Conservation (phyloP, 2,329 filamentous ascomycete genomes). For the Penicillium janthinellum region DNA sequence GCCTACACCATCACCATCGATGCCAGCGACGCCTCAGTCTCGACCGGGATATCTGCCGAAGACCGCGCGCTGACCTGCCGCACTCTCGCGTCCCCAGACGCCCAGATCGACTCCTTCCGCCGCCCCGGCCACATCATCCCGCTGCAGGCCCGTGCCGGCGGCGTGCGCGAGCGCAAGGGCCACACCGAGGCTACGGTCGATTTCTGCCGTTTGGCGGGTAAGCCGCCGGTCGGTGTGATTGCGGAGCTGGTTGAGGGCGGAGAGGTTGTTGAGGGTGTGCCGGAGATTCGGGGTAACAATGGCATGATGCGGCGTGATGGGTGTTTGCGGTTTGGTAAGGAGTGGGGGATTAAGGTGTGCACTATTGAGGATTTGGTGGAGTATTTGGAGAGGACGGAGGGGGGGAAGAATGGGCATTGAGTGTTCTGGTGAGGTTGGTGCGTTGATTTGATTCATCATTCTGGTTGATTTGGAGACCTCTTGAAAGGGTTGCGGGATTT, state of each 20-base stretch:
- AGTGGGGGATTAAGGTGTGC: constrained; percentile 88
- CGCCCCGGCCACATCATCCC: constrained; percentile 90
- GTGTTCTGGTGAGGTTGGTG: constrained; percentile 2
- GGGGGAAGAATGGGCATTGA: constrained; percentile 45
- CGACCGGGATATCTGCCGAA: constrained; percentile 86
- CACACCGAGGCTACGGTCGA: constrained; percentile 95
- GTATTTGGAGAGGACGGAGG: constrained; percentile 76
- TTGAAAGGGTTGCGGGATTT: background rate
- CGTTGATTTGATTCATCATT: background rate
- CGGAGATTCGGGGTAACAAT: constrained; percentile 63
- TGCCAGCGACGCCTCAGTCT: constrained; percentile 69
- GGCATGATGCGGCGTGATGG: constrained; percentile 91
- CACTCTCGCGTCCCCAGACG: constrained; percentile 68
- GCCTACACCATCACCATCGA: constrained; percentile 94
- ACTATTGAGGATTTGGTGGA: constrained; percentile 89
- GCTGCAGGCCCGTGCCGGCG: constrained; percentile 74
- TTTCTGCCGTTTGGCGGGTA: constrained; percentile 82
- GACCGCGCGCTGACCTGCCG: constrained; percentile 83
- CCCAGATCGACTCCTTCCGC: constrained; percentile 65
- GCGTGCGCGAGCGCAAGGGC: constrained; percentile 75
- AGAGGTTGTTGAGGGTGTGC: constrained; percentile 66
- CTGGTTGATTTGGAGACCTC: background rate
- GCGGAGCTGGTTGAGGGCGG: constrained; percentile 91
- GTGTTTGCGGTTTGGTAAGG: constrained; percentile 83
- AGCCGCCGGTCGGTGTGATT: constrained; percentile 75